These are phyloP conservation scores for Hyphopichia pseudoburtonii DNA, from an alignment of 1,139 yeast species.

Conservation along the genomic window DNA sequence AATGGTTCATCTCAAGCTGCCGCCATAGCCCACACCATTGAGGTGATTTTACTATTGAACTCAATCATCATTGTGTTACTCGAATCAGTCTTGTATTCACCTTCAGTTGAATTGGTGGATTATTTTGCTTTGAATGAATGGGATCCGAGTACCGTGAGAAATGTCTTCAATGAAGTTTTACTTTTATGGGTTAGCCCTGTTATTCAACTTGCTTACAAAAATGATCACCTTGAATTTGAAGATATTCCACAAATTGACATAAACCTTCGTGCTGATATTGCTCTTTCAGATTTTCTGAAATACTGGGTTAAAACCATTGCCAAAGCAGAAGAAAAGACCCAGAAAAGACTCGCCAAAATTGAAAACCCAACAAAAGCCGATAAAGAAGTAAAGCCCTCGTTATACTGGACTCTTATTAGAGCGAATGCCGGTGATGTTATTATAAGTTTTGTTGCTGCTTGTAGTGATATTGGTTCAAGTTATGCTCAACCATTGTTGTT, in stretches of 20 bases:
- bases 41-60: constrained; percentile 21
- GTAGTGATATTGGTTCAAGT: constrained; percentile 20
- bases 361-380: constrained; percentile 15
- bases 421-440: constrained; percentile 6
- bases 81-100: constrained; percentile 38
- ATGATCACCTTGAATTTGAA: constrained; percentile 18
- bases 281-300: constrained; percentile 17
- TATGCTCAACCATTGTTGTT: constrained; percentile 33
- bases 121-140: constrained; percentile 36
- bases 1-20: background rate
- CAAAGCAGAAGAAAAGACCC: constrained; percentile 14
- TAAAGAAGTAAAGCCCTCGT: constrained; percentile 26
- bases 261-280: constrained; percentile 19
- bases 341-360: constrained; percentile 5
- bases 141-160: constrained; percentile 23
- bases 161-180: constrained; percentile 19
- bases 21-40: constrained; percentile 15
- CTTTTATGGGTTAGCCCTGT: constrained; percentile 20
- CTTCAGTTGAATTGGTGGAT: constrained; percentile 44
- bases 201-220: constrained; percentile 20
- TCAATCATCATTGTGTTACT: constrained; percentile 34
- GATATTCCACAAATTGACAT: constrained; percentile 25
- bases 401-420: constrained; percentile 7
- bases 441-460: constrained; percentile 15
- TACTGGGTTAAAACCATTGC: constrained; percentile 23